These are phyloP conservation scores for Penstemon davidsonii DNA, from an alignment of 257 asterid genomes.

Conservation along the genomic window DNA sequence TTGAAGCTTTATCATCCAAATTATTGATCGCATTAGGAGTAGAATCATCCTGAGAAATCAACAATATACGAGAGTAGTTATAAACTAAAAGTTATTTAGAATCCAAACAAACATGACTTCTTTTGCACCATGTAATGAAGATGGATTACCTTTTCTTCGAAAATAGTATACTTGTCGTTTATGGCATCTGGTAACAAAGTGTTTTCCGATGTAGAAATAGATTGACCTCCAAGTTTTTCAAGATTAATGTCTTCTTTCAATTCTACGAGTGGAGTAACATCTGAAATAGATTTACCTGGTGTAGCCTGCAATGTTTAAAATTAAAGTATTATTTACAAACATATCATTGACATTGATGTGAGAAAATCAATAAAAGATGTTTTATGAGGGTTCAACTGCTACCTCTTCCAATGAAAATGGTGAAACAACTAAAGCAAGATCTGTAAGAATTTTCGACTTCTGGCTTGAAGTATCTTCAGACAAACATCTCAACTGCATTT, in stretches of 20 bases:
- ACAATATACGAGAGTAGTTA: neutral
- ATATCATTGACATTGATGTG: conserved; percentile 4
- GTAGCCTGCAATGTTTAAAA: conserved; percentile 24
- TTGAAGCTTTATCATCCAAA: conserved; percentile 21
- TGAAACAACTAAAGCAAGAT: conserved; percentile 32
- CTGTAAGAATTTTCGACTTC: conserved; percentile 35
- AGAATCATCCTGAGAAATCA: conserved; percentile 43
- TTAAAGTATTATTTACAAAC: neutral
- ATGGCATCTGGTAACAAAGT: neutral
- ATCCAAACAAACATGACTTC: neutral
- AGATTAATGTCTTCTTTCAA: conserved; percentile 29
- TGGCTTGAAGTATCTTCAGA: conserved; percentile 41
- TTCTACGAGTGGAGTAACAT: conserved; percentile 26
- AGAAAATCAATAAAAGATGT: neutral
- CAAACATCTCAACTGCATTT: conserved; percentile 40
- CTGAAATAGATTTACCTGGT: conserved; percentile 31
- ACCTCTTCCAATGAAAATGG: conserved; percentile 57
- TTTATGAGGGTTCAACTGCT: conserved; percentile 1
- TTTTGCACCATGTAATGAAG: neutral
- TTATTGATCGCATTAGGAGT: conserved; percentile 17
- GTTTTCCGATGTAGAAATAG: conserved; percentile 17
- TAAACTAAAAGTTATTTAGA: neutral
- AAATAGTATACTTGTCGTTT: conserved; percentile 20
- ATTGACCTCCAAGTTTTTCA: conserved; percentile 23
- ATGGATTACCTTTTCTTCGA: conserved; percentile 26